Conservation (phyloP, 257 asterid species). For the Solanum chaucha region DNA sequence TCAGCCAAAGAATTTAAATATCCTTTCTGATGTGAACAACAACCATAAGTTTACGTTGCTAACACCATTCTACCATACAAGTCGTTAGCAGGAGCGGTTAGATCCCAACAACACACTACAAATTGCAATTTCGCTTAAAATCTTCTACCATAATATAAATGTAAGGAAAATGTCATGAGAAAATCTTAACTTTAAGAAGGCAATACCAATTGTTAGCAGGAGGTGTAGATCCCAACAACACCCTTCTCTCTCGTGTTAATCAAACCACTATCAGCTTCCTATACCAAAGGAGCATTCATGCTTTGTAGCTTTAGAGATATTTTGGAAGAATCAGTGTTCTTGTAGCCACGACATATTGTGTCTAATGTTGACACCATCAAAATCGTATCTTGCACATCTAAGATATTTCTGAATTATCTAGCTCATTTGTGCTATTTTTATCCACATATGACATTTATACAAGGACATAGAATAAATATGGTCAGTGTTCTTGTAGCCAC, state of each 20-base stretch:
- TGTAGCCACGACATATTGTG: neutral
- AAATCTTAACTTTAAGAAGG: neutral
- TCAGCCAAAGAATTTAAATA: neutral
- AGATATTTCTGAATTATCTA: neutral
- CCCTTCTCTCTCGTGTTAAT: neutral
- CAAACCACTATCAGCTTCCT: neutral
- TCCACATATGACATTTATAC: neutral
- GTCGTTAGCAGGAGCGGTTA: neutral
- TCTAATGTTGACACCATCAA: neutral
- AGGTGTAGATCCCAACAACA: too few relatives aligned
- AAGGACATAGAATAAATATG: neutral
- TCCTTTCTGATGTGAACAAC: neutral
- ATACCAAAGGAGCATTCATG: neutral
- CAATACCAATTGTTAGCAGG: neutral
- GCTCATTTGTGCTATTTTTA: neutral
- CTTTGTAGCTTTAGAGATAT: neutral
- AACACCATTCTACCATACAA: neutral
- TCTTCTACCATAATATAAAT: neutral
- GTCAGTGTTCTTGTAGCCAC: neutral
- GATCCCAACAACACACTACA: neutral
- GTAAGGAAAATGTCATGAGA: neutral
- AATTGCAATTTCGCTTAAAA: neutral
- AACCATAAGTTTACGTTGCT: neutral
- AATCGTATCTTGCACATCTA: constrained; percentile 10
- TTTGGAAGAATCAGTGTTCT: neutral